Base-by-base conservation (phyloP, 2,329 filamentous ascomycete species). In the Periconia macrospinosa region DNA sequence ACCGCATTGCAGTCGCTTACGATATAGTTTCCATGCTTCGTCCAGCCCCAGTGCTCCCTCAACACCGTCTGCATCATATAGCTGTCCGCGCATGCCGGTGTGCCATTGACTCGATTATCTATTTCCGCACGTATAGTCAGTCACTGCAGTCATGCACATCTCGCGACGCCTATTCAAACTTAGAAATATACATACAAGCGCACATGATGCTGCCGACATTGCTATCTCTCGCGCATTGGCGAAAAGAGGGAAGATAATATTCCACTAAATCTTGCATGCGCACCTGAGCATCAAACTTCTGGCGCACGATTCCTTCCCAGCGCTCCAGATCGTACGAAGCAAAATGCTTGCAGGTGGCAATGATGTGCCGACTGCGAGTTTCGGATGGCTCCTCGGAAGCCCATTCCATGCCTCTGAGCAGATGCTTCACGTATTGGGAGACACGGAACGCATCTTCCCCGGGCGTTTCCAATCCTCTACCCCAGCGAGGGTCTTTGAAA, bases 191-290 rank as follows among this genome's bases (percentile, higher is more conserved):
- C 33, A n/a, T 37, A 37, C 33, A 86, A 15, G 77, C 42, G 81
- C 83, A 68, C 86, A 88, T 66, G 79, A 79, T 74, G 2, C 63
- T 63, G 6, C 75, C 76, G n/a, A 78, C 76, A 42, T 78, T 76
- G 1, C 74, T 72, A 54, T 78, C 76, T 37, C 33, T 37, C 1
- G 75, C 76, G 49, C 76, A 78, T 30, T 65, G 79, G 62, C 86
- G 77, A 72, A 90, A 90, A 0, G 85, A 81, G 1, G 83, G 85
- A 41, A 87, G 77, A 63, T 87, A 89, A 70, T 89, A 90, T 61
- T 89, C 86, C 0, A 81, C 78, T 5, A 90, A 72, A 55, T 90
- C 87, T 59, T 89, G 86, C 46, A 77, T 73, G 11, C 78, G 76
- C 53, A 87, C 81, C 14, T 79, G 74, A 7, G 85, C 79, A 63